These are phyloP conservation scores for Dentipellis sp. DNA, from an alignment of 768 basidiomycete species.

Conservation along the genomic window DNA sequence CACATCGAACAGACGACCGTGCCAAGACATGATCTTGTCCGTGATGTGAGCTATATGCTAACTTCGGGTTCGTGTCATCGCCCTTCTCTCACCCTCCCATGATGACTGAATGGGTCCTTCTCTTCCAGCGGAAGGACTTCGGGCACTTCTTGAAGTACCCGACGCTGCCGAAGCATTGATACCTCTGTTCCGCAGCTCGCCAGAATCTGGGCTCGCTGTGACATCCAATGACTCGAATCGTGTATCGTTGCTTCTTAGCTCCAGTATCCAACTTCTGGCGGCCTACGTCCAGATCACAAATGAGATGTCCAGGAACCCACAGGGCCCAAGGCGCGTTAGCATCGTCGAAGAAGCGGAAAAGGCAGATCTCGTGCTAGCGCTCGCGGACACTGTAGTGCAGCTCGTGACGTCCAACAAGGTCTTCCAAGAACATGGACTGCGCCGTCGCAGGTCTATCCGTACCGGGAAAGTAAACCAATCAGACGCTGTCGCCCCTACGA, in stretches of 20 bases:
- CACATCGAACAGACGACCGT: not conserved
- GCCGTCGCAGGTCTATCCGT: no score
- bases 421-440: no score
- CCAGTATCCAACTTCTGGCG: not conserved
- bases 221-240: not conserved
- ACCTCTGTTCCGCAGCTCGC: not conserved
- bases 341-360: no score
- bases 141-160: not conserved
- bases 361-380: no score
- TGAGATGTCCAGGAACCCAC: no score
- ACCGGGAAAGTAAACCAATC: no score
- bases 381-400: no score
- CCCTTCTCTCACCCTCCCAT: not conserved
- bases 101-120: not conserved
- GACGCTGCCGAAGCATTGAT: not conserved
- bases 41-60: not conserved
- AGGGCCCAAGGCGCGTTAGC: no score
- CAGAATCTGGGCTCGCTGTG: not conserved
- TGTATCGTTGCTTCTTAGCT: not conserved
- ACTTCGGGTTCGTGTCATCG: not conserved
- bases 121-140: not conserved
- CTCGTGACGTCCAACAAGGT: no score
- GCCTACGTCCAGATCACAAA: not conserved
- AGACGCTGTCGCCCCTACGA: no score
- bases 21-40: not conserved